Evolutionary conservation across 139 green algal genomes (phyloP).

Genomic region (Deuterostichococcus epilithicus): DNA sequence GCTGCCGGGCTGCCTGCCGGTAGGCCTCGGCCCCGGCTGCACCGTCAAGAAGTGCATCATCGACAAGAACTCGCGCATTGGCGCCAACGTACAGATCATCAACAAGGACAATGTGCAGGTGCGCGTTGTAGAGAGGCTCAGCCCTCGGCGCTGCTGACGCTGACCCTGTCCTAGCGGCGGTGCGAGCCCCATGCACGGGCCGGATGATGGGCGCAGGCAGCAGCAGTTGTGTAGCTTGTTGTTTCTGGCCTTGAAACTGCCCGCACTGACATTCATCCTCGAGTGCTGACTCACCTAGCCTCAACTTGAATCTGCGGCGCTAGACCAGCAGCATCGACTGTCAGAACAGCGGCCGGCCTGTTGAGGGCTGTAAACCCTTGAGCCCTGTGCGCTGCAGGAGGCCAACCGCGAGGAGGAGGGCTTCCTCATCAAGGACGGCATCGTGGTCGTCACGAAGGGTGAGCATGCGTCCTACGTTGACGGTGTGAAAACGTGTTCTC

Average conservation of each 20-base stretch:
- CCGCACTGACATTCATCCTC: too few relatives aligned
- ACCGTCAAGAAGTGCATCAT: slow-evolving; percentile 72
- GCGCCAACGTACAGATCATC: slow-evolving; percentile 56
- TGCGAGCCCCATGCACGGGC: too few relatives aligned
- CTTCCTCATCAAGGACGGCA: slow-evolving; percentile 96
- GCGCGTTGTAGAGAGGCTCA: slow-evolving; percentile 27
- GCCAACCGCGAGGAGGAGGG: slow-evolving; percentile 80
- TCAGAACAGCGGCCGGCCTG: too few relatives aligned
- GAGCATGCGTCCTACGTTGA: too few relatives aligned
- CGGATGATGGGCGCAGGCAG: too few relatives aligned
- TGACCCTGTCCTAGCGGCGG: slow-evolving; percentile 26
- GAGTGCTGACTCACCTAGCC: too few relatives aligned
- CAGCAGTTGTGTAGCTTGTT: too few relatives aligned
- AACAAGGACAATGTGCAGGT: slow-evolving; percentile 75
- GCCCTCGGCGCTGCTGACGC: neutral
- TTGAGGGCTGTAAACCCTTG: too few relatives aligned
- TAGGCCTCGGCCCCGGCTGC: slow-evolving; percentile 73
- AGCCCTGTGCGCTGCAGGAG: slow-evolving; percentile 78
- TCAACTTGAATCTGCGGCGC: too few relatives aligned
- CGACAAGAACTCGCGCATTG: slow-evolving; percentile 95
- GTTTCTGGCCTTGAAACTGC: too few relatives aligned
- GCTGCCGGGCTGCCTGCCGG: slow-evolving; percentile 78
- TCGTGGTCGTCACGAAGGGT: slow-evolving; percentile 92
- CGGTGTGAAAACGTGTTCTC: too few relatives aligned
- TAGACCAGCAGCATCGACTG: too few relatives aligned